Evolutionary conservation across 2,329 filamentous ascomycete genomes (phyloP).

Genomic region (Berkeleyomyces rouxiae): DNA sequence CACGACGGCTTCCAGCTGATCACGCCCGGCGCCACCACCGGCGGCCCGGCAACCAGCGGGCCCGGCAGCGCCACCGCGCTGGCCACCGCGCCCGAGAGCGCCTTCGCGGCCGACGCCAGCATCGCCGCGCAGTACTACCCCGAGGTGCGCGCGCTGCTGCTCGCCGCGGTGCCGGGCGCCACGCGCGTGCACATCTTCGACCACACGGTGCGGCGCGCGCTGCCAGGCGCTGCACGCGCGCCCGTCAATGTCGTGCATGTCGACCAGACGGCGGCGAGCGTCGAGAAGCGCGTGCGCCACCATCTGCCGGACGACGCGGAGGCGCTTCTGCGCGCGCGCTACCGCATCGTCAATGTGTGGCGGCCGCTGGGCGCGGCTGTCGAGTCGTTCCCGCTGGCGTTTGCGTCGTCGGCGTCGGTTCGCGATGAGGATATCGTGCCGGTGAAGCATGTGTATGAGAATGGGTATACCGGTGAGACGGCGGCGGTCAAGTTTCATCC

Average conservation of each 20-base stretch:
- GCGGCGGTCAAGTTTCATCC: constrained; percentile 47
- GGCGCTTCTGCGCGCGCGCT: constrained; percentile 46
- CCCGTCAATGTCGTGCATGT: constrained; percentile 66
- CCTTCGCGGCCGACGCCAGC: constrained; percentile 51
- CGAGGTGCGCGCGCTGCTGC: constrained; percentile 58
- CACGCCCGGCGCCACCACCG: constrained; percentile 26
- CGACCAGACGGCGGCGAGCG: constrained; percentile 58
- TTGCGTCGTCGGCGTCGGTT: constrained; percentile 48
- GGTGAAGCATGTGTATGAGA: constrained; percentile 55
- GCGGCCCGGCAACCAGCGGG: neutral
- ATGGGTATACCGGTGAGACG: constrained; percentile 54
- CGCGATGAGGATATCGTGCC: constrained; percentile 47
- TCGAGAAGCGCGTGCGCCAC: constrained; percentile 46
- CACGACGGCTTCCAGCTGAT: constrained; percentile 54
- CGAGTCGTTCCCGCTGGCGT: constrained; percentile 49
- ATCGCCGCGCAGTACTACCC: constrained; percentile 67
- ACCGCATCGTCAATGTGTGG: constrained; percentile 83
- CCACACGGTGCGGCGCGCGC: constrained; percentile 64
- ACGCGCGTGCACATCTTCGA: constrained; percentile 62
- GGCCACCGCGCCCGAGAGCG: constrained; percentile 36
- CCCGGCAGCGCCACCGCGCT: neutral
- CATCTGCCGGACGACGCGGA: constrained; percentile 50
- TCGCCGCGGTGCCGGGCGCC: constrained; percentile 48
- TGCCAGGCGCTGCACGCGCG: constrained; percentile 39
- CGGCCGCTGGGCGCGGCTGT: constrained; percentile 46